A percentile compares a stretch with the other conserved stretches of the same genome.
Evolutionary conservation across 805 yeast genomes (phyloP).

Genomic region (Candida odintsovae): DNA sequence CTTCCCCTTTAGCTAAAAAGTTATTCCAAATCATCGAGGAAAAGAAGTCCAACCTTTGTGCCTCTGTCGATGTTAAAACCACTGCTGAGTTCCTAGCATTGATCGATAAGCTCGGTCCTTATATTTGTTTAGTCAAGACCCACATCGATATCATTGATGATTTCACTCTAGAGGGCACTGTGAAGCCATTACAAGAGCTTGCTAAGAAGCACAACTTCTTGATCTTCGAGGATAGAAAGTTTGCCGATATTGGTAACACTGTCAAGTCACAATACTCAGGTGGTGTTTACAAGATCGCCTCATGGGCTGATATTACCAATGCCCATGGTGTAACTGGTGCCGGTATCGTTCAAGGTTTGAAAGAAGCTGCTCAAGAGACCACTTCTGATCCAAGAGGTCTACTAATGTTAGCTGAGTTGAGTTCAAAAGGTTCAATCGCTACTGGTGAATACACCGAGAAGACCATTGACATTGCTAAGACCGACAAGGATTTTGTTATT

Average conservation of each 20-base stretch:
- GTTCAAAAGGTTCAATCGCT: slow-evolving; percentile 91
- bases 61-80: slow-evolving; percentile 84
- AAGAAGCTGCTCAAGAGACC: slow-evolving; percentile 65
- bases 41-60: slow-evolving; percentile 87
- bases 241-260: slow-evolving; percentile 97
- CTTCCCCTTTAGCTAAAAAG: slow-evolving; percentile 74
- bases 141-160: slow-evolving; percentile 93
- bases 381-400: slow-evolving; percentile 80
- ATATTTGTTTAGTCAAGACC: slow-evolving; percentile 86
- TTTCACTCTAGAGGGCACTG: slow-evolving; percentile 74
- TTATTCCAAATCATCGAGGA: slow-evolving; percentile 67
- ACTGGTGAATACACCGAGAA: slow-evolving; percentile 82
- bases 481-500: slow-evolving; percentile 84
- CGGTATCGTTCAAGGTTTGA: slow-evolving; percentile 85
- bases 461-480: slow-evolving; percentile 85
- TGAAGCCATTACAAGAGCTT: slow-evolving; percentile 64
- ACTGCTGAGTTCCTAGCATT: slow-evolving; percentile 69
- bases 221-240: slow-evolving; percentile 95
- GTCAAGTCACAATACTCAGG: slow-evolving; percentile 91
- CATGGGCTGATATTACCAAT: slow-evolving; percentile 96
- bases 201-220: slow-evolving; percentile 81
- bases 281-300: slow-evolving; percentile 82
- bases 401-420: slow-evolving; percentile 91
- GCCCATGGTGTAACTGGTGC: slow-evolving; percentile 97
- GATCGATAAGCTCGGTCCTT: slow-evolving; percentile 82